Conservation (phyloP, 2,329 filamentous ascomycete genomes). For the Hypomyces perniciosus region DNA sequence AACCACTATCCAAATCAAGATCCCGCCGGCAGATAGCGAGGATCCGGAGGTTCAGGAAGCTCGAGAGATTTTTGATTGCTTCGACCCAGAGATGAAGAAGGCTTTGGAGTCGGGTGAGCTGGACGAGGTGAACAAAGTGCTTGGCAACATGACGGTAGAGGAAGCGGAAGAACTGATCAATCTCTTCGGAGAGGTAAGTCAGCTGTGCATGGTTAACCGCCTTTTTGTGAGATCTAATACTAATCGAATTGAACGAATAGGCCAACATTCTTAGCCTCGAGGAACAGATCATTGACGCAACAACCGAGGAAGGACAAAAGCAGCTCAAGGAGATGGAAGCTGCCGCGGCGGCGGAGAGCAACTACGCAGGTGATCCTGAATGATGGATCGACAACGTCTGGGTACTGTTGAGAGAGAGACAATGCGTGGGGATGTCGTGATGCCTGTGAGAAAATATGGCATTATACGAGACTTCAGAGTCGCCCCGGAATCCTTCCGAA, state of each 20-base stretch:
- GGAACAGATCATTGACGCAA: constrained; percentile 91
- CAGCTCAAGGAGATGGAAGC: constrained; percentile 68
- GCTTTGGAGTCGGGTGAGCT: constrained; percentile 85
- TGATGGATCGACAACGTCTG: not conserved
- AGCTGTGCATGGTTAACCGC: not conserved
- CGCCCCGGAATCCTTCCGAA: too few relatives aligned
- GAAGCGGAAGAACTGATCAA: constrained; percentile 82
- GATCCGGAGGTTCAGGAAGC: constrained; percentile 59
- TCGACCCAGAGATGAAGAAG: constrained; percentile 71
- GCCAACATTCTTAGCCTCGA: constrained; percentile 87
- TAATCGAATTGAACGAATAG: constrained; percentile 25
- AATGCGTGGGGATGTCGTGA: too few relatives aligned
- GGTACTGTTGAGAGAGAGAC: too few relatives aligned
- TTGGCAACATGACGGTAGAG: constrained; percentile 82
- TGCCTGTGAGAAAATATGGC: too few relatives aligned
- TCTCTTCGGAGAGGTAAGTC: constrained; percentile 62
- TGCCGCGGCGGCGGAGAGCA: constrained; percentile 17
- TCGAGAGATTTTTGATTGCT: constrained; percentile 74
- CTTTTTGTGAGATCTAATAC: not conserved
- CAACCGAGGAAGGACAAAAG: constrained; percentile 76
- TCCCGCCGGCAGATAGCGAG: constrained; percentile 63
- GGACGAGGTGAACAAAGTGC: constrained; percentile 53
- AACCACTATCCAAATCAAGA: constrained; percentile 82
- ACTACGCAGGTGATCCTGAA: constrained; percentile 33
- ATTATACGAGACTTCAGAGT: too few relatives aligned